Base-by-base conservation (phyloP, 2,329 filamentous ascomycete genomes). In the Diplodia intermedia region DNA sequence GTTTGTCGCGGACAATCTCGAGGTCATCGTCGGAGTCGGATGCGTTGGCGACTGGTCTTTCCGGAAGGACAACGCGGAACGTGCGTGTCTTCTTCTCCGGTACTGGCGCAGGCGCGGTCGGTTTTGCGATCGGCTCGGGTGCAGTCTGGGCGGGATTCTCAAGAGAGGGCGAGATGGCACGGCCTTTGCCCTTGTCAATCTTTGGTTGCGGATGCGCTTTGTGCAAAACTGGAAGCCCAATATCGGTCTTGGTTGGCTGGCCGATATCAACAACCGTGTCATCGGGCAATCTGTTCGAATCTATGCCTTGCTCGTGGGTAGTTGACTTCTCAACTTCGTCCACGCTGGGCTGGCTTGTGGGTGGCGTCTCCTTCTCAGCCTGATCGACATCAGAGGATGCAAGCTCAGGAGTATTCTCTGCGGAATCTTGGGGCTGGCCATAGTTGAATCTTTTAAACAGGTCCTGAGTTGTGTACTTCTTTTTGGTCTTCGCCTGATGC, bases 381-480 rank as follows among this genome's bases (percentile, higher is more conserved):
- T 76, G 77, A 66, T 84, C 76, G 23, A 82, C 84, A 26, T 92
- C 94, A 68, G 91, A 95, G 2, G 91, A 91, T 23, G 84, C 81
- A 23, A 52, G 57, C 38, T 79, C 77, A 4, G 74, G 75, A 11
- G 72, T 12, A 18, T 54, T 55, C 9, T 67, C 65, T n/a, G 9
- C 5, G 7, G 23, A 31, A 3, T 71, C 70, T 4, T 71, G 69
- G 11, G 72, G 69, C 20, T 81, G 80, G 73, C 85, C 87, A 74
- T 90, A 94, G 75, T 94, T 93, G 82, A 98, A 97, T 29, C 88
- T 87, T 65, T 92, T 90, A 74, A 98, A 91, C 1, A 99, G 84
- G 69, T 91, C 91, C 47, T 89, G 88, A 72, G 94, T 95, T 7
- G 90, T 89, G 71, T 97, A 91, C 81, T 93, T 97, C 84, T 95